Conservation (phyloP, 2,329 filamentous ascomycete species). For the Aspergillus sp. region DNA sequence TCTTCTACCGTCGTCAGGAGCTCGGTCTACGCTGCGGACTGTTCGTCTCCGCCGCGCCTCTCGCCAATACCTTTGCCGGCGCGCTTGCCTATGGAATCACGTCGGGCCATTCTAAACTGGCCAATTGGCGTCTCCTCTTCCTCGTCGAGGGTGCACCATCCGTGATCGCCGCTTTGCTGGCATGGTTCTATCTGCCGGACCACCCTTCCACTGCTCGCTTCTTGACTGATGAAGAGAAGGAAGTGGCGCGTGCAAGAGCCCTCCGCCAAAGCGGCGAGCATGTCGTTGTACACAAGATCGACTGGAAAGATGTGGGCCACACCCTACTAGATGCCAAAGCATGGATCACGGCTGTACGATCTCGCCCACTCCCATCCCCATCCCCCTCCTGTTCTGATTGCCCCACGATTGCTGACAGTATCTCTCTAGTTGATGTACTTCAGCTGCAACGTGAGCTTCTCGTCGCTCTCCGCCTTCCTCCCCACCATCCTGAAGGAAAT, state of each 20-base stretch:
- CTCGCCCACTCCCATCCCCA: not conserved
- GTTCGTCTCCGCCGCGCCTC: conserved; percentile 56
- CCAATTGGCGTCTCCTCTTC: conserved; percentile 65
- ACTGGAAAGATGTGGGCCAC: conserved; percentile 47
- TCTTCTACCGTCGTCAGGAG: conserved; percentile 48
- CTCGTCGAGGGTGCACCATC: conserved; percentile 64
- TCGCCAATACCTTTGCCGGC: conserved; percentile 78
- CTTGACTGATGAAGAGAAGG: conserved; percentile 56
- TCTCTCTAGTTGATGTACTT: conserved; percentile 52
- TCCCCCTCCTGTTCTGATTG: conserved; percentile 3
- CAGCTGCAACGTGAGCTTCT: conserved; percentile 63
- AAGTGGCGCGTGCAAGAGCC: conserved; percentile 54
- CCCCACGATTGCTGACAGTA: not conserved
- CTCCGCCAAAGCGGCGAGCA: conserved; percentile 53
- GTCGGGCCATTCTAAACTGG: conserved; percentile 54
- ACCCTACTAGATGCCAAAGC: conserved; percentile 46
- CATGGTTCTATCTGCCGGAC: conserved; percentile 56
- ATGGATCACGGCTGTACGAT: conserved; percentile 46
- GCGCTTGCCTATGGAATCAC: conserved; percentile 65
- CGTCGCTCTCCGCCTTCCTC: conserved; percentile 63
- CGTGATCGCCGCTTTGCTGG: conserved; percentile 52
- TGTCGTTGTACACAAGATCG: conserved; percentile 38
- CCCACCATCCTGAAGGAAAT: conserved; percentile 63
- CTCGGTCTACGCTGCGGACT: conserved; percentile 30
- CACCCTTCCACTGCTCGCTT: conserved; percentile 53